Evolutionary conservation across 345 rosid species (phyloP), one percentile per base, ranked within the genome.

Genomic region (Melastoma malabathricum): DNA sequence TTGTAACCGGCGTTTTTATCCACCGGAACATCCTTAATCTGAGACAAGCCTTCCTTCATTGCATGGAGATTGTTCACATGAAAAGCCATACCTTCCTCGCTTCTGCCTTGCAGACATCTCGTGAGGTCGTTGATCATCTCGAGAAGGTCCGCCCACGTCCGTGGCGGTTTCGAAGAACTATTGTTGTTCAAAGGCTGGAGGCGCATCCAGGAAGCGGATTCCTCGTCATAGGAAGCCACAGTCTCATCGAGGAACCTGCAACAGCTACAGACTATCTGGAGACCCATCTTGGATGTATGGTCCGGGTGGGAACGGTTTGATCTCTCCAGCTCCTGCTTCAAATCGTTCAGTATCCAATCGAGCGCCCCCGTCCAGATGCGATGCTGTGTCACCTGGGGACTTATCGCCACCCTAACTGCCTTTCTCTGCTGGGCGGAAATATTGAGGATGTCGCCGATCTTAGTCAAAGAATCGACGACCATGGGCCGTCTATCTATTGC

Each of bases 11-110:
- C 72, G 52, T 64, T 59, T 49, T 68, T 83, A 22, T 83, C 90
- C n/a, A 79, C 54, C 54, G 62, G 56, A 50, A 89, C 85, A 63
- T 81, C 77, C 65, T 62, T 83, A 63, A 86, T 73, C 51, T 86
- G 88, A 48, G 63, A 49, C 54, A 82, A 57, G 31, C 95, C 97
- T 81, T 86, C 95, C 74, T 81, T 86, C 90, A 89, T 89, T 23
- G 63, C 79, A 51, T 71, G 67, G 23, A 86, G 83, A 72, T 83
- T 89, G 0, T 57, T 64, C 44, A 75, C 48, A 51, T 86, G 83
- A 63, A 76, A 68, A 18, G 70, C 64, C 52, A 68, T 49, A 19
- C 27, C 54, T 57, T 73, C 72, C 50, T 81, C 78, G 13, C 10
- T 25, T 6, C 34, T 50, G 17, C 46, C 63, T 27, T 59, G 50